phyloP scores from a whole-genome alignment of 1,284 basidiomycete species.

The Irpex lacteus region DNA sequence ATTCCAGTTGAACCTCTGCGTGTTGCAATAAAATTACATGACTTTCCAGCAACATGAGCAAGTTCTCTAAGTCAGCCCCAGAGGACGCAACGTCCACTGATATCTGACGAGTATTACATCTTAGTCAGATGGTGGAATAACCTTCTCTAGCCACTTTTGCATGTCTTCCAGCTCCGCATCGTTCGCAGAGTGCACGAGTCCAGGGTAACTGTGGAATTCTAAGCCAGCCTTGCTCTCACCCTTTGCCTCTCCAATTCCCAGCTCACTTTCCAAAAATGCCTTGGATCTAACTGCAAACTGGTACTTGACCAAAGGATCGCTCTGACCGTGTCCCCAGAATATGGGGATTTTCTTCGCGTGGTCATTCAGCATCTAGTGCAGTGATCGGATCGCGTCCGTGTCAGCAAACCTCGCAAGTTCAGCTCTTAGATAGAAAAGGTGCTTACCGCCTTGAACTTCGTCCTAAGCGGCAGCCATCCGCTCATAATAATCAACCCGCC shows the following conservation, averaged over 20 bases:
- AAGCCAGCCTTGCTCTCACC: conserved; percentile 26
- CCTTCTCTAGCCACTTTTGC: conserved; percentile 55
- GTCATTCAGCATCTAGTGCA: conserved; percentile 50
- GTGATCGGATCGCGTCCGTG: neutral
- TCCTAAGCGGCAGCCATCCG: conserved; percentile 71
- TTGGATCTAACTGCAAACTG: conserved; percentile 46
- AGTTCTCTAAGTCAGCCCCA: no score
- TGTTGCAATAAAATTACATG: no score
- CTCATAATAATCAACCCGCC: conserved; percentile 75
- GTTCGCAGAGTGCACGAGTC: conserved; percentile 62
- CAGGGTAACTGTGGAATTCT: conserved; percentile 54
- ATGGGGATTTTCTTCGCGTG: conserved; percentile 65
- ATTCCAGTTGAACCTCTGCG: no score
- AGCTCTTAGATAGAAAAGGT: conserved; percentile 1
- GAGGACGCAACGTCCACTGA: no score
- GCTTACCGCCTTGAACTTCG: conserved; percentile 64
- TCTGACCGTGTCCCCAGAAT: conserved; percentile 87
- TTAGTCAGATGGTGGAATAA: conserved; percentile 20
- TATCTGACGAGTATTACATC: neutral
- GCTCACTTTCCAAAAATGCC: conserved; percentile 47
- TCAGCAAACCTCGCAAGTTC: conserved; percentile 2
- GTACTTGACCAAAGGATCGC: conserved; percentile 70
- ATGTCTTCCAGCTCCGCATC: conserved; percentile 66
- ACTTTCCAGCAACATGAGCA: no score
- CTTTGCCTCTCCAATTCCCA: conserved; percentile 39